Base-by-base conservation (phyloP, 805 yeast genomes). In the Tetrapisispora namnaoensis region DNA sequence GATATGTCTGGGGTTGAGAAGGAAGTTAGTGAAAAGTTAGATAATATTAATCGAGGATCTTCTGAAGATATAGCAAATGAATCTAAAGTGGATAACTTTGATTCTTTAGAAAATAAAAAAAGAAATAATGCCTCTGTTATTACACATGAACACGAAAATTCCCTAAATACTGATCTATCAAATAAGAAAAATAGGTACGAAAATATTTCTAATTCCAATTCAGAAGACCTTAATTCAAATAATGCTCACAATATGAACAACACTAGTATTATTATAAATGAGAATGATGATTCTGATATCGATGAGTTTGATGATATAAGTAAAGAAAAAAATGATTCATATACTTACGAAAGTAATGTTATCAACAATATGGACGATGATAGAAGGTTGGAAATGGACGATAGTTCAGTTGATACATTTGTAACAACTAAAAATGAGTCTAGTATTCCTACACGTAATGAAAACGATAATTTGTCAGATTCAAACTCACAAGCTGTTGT, bases 351-450 rank as follows among this genome's bases (percentile, higher is more conserved):
- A 13, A 46, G 42, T 38, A 51, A 48, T 21, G 61, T 59, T 32
- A 61, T 59, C 30, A n/a, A 16, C 13, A 42, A 32, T n/a, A 10
- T 21, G 18, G 28, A 18, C 17, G 28, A 30, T 13, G 54, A 60
- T 36, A 59, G 20, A 11, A 37, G 35, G 9, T 22, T 55, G 18
- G 65, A 62, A 35, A 56, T 61, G 9, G 64, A 59, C 45, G 55
- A 59, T 36, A 60, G 63, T 46, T 59, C 65, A 1, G 65, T 62
- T 14, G 56, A 55, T 17, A 52, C 61, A 20, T 42, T 42, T 20
- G 30, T 42, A 11, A 42, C 44, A 11, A 28, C 34, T 16, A 28
- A 42, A 21, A 30, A 32, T 14, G 35, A 32, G 6, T 14, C 6
- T 11, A 5, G 11, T 30, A 30, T 18, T 2, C 11, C 3, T n/a